Percentiles rank a stretch among this genome's conserved stretches.
phyloP scores from a whole-genome alignment of 139 green algal genomes.

The Limnomonas spitsbergensis region DNA sequence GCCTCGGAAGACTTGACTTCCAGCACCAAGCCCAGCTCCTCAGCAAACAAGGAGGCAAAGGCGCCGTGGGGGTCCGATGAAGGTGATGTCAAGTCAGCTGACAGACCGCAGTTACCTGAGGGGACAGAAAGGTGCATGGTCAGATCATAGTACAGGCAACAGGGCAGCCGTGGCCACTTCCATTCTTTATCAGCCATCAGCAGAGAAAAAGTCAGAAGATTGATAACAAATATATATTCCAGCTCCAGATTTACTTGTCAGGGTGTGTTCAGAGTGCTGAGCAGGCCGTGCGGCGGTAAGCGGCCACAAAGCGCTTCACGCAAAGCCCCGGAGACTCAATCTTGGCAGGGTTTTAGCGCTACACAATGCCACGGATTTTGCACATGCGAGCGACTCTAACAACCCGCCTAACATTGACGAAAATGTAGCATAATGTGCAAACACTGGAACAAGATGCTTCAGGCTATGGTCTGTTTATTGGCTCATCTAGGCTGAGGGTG shows the following conservation, averaged over 20 bases:
- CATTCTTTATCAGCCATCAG: not conserved
- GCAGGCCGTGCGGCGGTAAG: not conserved
- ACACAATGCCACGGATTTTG: slow-evolving; percentile 18
- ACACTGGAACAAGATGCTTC: no score
- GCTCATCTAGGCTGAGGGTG: no score
- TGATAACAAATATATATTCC: not conserved
- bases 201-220: not conserved
- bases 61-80: slow-evolving; percentile 26
- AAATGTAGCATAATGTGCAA: no score
- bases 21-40: slow-evolving; percentile 94
- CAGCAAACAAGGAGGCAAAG: slow-evolving; percentile 79
- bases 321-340: slow-evolving; percentile 16
- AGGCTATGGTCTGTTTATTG: no score
- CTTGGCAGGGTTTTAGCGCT: slow-evolving; percentile 28
- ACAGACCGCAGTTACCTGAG: slow-evolving; percentile 57
- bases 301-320: not conserved
- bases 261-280: slow-evolving; percentile 16
- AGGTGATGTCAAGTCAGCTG: slow-evolving; percentile 59
- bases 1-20: slow-evolving; percentile 73
- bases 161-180: not conserved
- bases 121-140: not conserved
- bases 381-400: slow-evolving; percentile 33
- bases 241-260: no score
- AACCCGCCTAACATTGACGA: slow-evolving; percentile 3
- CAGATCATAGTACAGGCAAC: not conserved